Conservation (phyloP, 2,329 filamentous ascomycete species). For the Colletotrichum sp. region DNA sequence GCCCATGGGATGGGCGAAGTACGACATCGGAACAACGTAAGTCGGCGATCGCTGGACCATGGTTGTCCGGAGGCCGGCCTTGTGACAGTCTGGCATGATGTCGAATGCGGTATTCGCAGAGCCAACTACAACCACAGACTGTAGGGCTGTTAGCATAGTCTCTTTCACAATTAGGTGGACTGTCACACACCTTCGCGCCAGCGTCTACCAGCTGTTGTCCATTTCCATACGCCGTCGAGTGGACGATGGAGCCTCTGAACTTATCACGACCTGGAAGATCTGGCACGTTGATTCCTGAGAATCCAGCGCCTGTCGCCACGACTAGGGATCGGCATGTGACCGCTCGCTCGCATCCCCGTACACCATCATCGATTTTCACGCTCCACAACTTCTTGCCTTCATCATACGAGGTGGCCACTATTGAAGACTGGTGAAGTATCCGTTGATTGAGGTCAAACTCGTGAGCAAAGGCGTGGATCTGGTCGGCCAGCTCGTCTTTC, state of each 20-base stretch:
- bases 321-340: constrained; percentile 28
- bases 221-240: constrained; percentile 29
- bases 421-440: constrained; percentile 30
- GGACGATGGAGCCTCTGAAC: constrained; percentile 29
- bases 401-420: constrained; percentile 30
- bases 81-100: constrained; percentile 37
- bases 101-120: constrained; percentile 50
- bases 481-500: constrained; percentile 27
- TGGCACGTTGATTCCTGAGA: constrained; percentile 27
- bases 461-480: constrained; percentile 29
- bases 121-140: constrained; percentile 38
- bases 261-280: constrained; percentile 20
- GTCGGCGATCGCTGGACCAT: constrained; percentile 41
- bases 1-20: constrained; percentile 28
- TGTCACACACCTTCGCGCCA: constrained; percentile 24
- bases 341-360: not conserved
- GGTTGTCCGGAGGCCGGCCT: constrained; percentile 34
- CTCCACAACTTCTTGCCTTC: constrained; percentile 28
- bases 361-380: constrained; percentile 17
- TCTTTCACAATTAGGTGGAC: not conserved
- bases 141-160: not conserved
- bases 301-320: constrained; percentile 29
- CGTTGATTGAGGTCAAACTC: constrained; percentile 33
- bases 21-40: constrained; percentile 35
- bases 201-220: constrained; percentile 19